Percentiles rank a stretch among this genome's conserved stretches.
phyloP scores from a whole-genome alignment of 2,329 filamentous ascomycete genomes.

The Trichoderma gracile region DNA sequence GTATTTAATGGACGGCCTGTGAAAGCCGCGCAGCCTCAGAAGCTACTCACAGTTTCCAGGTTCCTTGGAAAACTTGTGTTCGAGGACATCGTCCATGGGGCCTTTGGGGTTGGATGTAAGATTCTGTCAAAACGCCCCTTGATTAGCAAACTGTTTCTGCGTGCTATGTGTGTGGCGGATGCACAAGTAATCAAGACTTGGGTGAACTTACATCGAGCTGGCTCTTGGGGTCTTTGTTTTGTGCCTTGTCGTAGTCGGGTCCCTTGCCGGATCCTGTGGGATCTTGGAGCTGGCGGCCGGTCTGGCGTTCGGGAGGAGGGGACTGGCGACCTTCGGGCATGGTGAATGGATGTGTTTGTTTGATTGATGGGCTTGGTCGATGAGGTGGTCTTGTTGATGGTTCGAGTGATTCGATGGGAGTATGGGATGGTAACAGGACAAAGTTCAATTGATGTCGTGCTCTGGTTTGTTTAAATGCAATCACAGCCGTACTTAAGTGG shows the following conservation, averaged over 20 bases:
- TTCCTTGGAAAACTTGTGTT: conserved; percentile 61
- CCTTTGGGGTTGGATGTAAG: conserved; percentile 67
- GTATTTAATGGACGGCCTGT: neutral
- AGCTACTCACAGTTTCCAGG: conserved; percentile 26
- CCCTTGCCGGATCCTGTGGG: conserved; percentile 52
- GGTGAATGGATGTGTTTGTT: conserved; percentile 35
- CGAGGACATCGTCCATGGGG: conserved; percentile 59
- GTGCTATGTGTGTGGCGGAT: neutral
- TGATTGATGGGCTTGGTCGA: neutral
- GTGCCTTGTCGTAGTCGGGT: conserved; percentile 33
- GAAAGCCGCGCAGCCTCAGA: neutral
- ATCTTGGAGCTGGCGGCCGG: conserved; percentile 62
- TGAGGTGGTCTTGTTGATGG: neutral
- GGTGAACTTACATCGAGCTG: conserved; percentile 49
- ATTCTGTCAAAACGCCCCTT: conserved; percentile 38
- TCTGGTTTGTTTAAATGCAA: conserved; percentile 2
- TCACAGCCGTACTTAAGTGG: neutral
- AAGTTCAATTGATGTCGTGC: neutral
- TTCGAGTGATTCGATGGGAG: neutral
- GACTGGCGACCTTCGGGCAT: conserved; percentile 80
- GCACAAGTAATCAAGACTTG: too few relatives aligned
- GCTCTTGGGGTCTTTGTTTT: conserved; percentile 55
- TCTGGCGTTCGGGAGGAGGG: conserved; percentile 69
- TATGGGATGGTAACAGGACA: neutral
- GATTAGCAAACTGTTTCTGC: neutral